phyloP scores from a whole-genome alignment of 1,284 basidiomycete genomes.

The Leccinum variabile region DNA sequence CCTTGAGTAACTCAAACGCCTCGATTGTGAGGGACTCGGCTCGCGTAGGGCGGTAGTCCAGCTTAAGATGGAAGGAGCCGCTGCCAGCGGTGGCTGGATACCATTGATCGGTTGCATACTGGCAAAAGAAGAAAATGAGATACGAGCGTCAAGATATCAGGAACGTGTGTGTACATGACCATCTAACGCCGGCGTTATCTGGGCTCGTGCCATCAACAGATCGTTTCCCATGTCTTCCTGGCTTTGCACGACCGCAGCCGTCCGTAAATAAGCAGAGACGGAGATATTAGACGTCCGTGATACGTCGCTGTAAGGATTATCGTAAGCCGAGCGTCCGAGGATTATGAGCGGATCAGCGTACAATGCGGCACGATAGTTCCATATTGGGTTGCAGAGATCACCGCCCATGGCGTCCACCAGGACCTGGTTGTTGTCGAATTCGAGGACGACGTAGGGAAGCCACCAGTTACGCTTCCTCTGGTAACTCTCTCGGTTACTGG shows the following conservation, averaged over 20 bases:
- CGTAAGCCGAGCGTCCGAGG: constrained; percentile 7
- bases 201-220: constrained; percentile 87
- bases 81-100: constrained; percentile 81
- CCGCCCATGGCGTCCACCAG: constrained; percentile 95
- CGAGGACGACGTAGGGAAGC: constrained; percentile 95
- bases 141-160: constrained; percentile 5
- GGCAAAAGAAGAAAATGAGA: constrained; percentile 7
- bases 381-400: constrained; percentile 80
- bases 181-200: constrained; percentile 87
- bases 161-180: constrained; percentile 51
- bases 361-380: constrained; percentile 98
- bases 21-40: constrained; percentile 90
- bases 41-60: constrained; percentile 86
- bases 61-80: constrained; percentile 94
- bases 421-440: constrained; percentile 99
- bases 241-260: constrained; percentile 47
- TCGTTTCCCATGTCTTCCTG: constrained; percentile 79
- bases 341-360: constrained; percentile 41
- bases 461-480: constrained; percentile 93
- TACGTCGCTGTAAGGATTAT: constrained; percentile 66
- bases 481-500: constrained; percentile 80
- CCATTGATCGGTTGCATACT: constrained; percentile 86
- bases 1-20: constrained; percentile 95
- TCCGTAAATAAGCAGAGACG: constrained; percentile 85
- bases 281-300: constrained; percentile 89